phyloP scores from a whole-genome alignment of 306 rosid genomes.

The Argentina anserina region DNA sequence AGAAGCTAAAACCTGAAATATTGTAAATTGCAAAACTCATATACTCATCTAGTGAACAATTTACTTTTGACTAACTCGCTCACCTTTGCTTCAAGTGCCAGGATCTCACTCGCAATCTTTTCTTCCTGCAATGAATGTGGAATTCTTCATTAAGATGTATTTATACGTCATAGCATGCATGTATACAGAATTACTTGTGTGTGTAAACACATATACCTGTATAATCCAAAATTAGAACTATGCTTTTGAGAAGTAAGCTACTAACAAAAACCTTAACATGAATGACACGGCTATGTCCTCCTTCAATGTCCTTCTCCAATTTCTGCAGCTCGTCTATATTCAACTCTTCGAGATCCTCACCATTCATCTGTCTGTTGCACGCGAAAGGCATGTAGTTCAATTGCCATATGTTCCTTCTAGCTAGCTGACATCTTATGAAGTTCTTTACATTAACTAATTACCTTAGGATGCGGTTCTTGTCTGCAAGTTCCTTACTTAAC shows the following conservation, averaged over 20 bases:
- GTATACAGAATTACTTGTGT: background rate
- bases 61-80: background rate
- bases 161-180: too few relatives aligned
- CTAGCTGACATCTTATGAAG: background rate
- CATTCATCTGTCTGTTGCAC: constrained; percentile 33
- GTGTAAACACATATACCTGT: background rate
- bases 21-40: background rate
- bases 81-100: constrained; percentile 34
- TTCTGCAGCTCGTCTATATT: constrained; percentile 26
- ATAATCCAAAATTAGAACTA: background rate
- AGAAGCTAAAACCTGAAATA: background rate
- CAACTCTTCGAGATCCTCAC: constrained; percentile 36
- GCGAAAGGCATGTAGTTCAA: background rate
- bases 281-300: constrained; percentile 33
- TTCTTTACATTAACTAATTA: background rate
- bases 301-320: constrained; percentile 31
- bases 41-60: background rate
- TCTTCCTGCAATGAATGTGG: constrained; percentile 25
- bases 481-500: constrained; percentile 35
- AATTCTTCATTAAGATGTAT: background rate
- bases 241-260: background rate
- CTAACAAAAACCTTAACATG: constrained; percentile 26
- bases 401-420: background rate
- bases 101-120: constrained; percentile 23
- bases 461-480: constrained; percentile 33